Evolutionary conservation across 2,329 filamentous ascomycete genomes (phyloP).

Genomic region (Diplocarpon rosae): DNA sequence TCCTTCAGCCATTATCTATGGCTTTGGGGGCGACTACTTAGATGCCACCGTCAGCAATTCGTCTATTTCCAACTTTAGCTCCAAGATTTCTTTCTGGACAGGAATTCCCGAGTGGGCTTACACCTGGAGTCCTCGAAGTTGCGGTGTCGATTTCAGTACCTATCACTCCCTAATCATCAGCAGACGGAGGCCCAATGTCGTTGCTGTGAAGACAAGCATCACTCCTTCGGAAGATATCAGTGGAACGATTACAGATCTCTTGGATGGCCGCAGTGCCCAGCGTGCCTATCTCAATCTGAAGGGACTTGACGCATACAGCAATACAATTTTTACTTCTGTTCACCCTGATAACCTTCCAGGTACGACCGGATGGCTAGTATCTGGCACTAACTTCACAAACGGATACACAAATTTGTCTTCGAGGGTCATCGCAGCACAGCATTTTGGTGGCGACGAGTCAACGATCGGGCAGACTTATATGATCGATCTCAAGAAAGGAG

Average conservation of each 20-base stretch:
- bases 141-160: constrained; percentile 41
- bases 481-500: constrained; percentile 40
- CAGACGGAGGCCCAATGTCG: constrained; percentile 24
- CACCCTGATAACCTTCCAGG: constrained; percentile 49
- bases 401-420: constrained; percentile 29
- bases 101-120: constrained; percentile 55
- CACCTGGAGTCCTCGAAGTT: constrained; percentile 47
- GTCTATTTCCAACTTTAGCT: constrained; percentile 49
- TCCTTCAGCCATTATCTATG: constrained; percentile 49
- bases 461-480: constrained; percentile 52
- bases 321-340: constrained; percentile 53
- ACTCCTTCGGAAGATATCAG: constrained; percentile 41
- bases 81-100: constrained; percentile 50
- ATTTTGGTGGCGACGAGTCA: constrained; percentile 45
- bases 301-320: constrained; percentile 37
- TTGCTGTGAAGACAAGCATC: constrained; percentile 45
- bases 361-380: constrained; percentile 50
- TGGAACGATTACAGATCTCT: constrained; percentile 51
- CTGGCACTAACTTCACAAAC: constrained; percentile 32
- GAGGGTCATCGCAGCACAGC: constrained; percentile 16
- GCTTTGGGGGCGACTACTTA: constrained; percentile 43
- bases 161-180: constrained; percentile 50
- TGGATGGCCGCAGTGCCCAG: constrained; percentile 59
- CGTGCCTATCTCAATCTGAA: constrained; percentile 48
- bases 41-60: constrained; percentile 47